A percentile compares a stretch with the other conserved stretches of the same genome.
These are phyloP conservation scores for Ogataea naganishii DNA, from an alignment of 805 yeast genomes.

Conservation along the genomic window DNA sequence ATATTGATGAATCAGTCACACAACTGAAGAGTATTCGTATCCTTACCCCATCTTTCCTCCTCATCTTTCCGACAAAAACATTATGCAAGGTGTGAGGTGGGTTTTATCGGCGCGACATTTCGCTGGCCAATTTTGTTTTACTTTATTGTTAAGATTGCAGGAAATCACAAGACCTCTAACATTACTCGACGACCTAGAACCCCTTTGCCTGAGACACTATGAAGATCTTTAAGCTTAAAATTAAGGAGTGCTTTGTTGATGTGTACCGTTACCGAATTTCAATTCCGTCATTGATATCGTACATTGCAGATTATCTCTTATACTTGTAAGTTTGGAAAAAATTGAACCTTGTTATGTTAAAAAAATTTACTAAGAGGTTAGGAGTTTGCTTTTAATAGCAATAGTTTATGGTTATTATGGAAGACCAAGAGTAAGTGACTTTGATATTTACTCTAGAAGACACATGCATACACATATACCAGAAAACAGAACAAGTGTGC, in stretches of 20 bases:
- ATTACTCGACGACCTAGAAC: slow-evolving; percentile 2
- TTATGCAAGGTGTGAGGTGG: no score
- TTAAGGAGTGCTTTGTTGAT: slow-evolving; percentile 18
- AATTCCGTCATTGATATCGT: slow-evolving; percentile 19
- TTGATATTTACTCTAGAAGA: slow-evolving; percentile 24
- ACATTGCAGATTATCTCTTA: slow-evolving; percentile 23
- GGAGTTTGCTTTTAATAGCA: slow-evolving; percentile 13
- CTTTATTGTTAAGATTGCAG: no score
- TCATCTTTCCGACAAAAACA: no score
- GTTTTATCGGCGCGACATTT: no score
- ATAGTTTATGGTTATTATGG: slow-evolving; percentile 23
- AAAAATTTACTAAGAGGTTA: background rate
- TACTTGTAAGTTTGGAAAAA: slow-evolving; percentile 10
- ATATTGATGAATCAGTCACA: background rate
- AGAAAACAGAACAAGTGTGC: slow-evolving; percentile 25
- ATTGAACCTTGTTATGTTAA: background rate
- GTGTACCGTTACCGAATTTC: slow-evolving; percentile 18
- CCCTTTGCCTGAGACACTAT: background rate
- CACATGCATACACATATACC: slow-evolving; percentile 26
- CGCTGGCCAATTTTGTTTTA: no score
- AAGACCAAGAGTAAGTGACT: slow-evolving; percentile 32
- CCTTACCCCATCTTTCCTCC: background rate
- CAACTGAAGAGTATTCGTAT: background rate
- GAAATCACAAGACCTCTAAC: no score
- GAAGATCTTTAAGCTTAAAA: background rate